Evolutionary conservation across 306 rosid genomes (phyloP), one percentile per base, ranked within the genome.

Genomic region (Acmispon strigosus): DNA sequence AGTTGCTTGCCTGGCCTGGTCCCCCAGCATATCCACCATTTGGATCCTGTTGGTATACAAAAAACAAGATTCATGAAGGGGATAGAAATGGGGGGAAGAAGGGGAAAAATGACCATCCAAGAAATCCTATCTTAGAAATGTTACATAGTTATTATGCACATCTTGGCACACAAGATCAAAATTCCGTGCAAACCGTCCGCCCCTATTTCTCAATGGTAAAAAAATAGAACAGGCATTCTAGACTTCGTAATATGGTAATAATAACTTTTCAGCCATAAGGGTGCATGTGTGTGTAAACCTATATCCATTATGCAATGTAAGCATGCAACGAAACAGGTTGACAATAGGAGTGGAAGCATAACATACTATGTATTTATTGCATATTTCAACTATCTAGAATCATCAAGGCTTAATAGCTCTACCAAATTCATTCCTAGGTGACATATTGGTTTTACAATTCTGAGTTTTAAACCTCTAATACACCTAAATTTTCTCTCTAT

Each of bases 1-100:
- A 60, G 78, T 59, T 43, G 66, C 96, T 84, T 85, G 86, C 98
- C 97, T 93, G 98, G 69, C 92, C 94, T 79, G 98, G 98, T 66
- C 97, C 98, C 13, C 98, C 98, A 27, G 89, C 94, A 80, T 81
- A 93, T 72, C 97, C 97, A 78, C 97, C 98, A 71, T 83, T 73
- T 20, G 84, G 84, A 76, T 93, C 97, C 98, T 93, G 84, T 68
- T 69, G 74, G 52, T n/a, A 77, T 22, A 66, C 18, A 70, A 63
- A 76, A 59, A 71, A 43, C 65, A 74, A 53, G 22, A 72, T 1
- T 14, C 48, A 51, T 22, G 9, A 62, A 15, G n/a, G 7, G 7
- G 44, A 10, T 4, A 44, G 61, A 60, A 34, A 67, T 34, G 66
- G 61, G 50, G 50, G 62, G 37, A n/a, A 17, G 51, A 51, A 64